phyloP scores from a whole-genome alignment of 108 stramenopile genomes.

The Mayamaea pseudoterrestris region DNA sequence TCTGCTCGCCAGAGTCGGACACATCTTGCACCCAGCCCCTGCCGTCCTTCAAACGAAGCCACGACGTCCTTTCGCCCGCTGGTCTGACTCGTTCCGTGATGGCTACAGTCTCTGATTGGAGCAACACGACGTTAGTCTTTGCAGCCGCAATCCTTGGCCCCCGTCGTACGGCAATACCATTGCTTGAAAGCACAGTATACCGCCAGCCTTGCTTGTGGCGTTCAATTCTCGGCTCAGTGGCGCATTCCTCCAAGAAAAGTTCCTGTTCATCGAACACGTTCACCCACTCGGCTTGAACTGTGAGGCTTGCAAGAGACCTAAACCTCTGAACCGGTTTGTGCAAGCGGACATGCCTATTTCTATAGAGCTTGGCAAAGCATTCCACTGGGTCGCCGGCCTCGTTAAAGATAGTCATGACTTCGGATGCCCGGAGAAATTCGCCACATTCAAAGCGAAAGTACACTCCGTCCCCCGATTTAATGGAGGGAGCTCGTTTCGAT shows the following conservation, averaged over 20 bases:
- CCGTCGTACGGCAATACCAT: conserved; percentile 32
- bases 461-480: conserved; percentile 52
- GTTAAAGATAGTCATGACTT: conserved; percentile 50
- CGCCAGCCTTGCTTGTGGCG: conserved; percentile 66
- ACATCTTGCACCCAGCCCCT: conserved; percentile 59
- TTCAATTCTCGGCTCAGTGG: conserved; percentile 44
- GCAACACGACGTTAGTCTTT: conserved; percentile 21
- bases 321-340: conserved; percentile 17
- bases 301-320: conserved; percentile 35
- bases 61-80: conserved; percentile 28
- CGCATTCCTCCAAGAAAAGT: conserved; percentile 57
- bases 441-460: conserved; percentile 84
- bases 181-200: conserved; percentile 41
- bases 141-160: conserved; percentile 63
- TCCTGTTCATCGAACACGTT: conserved; percentile 40
- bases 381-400: conserved; percentile 25
- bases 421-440: conserved; percentile 74
- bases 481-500: conserved; percentile 48
- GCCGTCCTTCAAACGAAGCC: conserved; percentile 64
- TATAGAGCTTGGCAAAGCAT: conserved; percentile 73
- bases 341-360: conserved; percentile 45
- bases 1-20: conserved; percentile 24
- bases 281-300: conserved; percentile 72
- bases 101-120: conserved; percentile 35
- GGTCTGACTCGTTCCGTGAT: conserved; percentile 59